A percentile compares a stretch with the other conserved stretches of the same genome.
These are phyloP conservation scores for Trichodelitschia bisporula DNA, from an alignment of 495 filamentous ascomycete species.

Conservation along the genomic window DNA sequence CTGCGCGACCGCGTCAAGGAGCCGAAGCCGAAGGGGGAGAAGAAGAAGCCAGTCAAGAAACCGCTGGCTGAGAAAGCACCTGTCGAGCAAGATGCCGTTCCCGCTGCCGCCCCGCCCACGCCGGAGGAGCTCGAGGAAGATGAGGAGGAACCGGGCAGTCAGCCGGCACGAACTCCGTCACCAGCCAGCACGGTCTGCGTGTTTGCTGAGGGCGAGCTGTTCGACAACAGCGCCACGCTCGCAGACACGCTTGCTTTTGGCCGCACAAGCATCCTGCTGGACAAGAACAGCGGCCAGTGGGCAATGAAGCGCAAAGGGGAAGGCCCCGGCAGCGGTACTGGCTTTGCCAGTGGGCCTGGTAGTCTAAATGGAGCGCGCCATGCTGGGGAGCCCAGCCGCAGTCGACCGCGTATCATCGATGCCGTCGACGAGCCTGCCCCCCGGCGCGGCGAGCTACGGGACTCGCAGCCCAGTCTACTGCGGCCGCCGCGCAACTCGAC, in stretches of 20 bases:
- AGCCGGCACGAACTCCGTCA: too few relatives aligned
- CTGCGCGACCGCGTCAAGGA: too few relatives aligned
- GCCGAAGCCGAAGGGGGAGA: slow-evolving; percentile 1
- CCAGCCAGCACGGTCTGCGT: too few relatives aligned
- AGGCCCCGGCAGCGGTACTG: too few relatives aligned
- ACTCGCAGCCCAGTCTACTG: too few relatives aligned
- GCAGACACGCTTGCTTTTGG: not conserved
- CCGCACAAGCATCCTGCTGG: not conserved
- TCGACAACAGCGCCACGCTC: not conserved
- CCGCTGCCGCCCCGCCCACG: not conserved
- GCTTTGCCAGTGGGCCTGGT: too few relatives aligned
- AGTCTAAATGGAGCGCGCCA: too few relatives aligned
- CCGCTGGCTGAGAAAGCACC: not conserved
- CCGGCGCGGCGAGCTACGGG: too few relatives aligned
- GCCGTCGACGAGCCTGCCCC: too few relatives aligned
- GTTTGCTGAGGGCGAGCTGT: not conserved
- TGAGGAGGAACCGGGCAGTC: not conserved
- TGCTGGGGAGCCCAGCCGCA: too few relatives aligned
- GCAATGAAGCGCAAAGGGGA: not conserved
- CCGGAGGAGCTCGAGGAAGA: not conserved
- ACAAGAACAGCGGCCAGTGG: not conserved
- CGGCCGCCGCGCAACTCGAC: too few relatives aligned
- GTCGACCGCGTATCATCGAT: too few relatives aligned
- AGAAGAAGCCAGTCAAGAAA: not conserved
- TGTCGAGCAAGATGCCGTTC: not conserved